These are phyloP conservation scores for Corymbia maculata DNA, from an alignment of 345 rosid genomes.

Conservation along the genomic window DNA sequence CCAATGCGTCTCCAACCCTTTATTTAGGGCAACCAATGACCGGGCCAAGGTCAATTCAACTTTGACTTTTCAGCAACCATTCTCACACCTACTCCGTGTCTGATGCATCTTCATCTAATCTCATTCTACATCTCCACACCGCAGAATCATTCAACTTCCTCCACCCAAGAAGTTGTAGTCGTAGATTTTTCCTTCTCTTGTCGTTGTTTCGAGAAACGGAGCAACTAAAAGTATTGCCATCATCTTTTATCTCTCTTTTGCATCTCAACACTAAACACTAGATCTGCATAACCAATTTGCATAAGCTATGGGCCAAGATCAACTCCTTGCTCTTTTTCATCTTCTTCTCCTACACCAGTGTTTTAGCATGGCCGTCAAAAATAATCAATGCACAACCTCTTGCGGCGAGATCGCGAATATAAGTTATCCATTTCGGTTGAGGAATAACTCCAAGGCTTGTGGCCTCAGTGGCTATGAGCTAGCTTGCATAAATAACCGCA, in stretches of 20 bases:
- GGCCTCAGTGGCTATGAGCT: neutral
- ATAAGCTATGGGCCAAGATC: neutral
- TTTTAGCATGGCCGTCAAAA: neutral
- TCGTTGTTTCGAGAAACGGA: neutral
- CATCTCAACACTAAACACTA: neutral
- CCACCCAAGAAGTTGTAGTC: too few relatives aligned
- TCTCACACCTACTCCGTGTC: too few relatives aligned
- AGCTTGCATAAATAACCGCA: neutral
- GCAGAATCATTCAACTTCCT: neutral
- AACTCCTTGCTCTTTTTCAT: neutral
- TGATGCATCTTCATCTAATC: too few relatives aligned
- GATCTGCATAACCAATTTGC: neutral
- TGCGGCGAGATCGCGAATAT: neutral
- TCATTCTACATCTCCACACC: too few relatives aligned
- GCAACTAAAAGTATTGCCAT: neutral
- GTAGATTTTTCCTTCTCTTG: neutral
- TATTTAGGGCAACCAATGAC: neutral
- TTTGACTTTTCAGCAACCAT: fast-evolving
- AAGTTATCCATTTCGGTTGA: too few relatives aligned
- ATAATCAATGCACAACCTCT: neutral
- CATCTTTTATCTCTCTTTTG: neutral
- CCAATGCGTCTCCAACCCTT: neutral
- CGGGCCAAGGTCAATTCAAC: too few relatives aligned
- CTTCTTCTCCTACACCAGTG: neutral
- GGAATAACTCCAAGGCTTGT: too few relatives aligned